Percentiles rank a stretch among this genome's conserved stretches.
phyloP scores from a whole-genome alignment of 2,329 filamentous ascomycete species.

The Aureobasidium sp. region DNA sequence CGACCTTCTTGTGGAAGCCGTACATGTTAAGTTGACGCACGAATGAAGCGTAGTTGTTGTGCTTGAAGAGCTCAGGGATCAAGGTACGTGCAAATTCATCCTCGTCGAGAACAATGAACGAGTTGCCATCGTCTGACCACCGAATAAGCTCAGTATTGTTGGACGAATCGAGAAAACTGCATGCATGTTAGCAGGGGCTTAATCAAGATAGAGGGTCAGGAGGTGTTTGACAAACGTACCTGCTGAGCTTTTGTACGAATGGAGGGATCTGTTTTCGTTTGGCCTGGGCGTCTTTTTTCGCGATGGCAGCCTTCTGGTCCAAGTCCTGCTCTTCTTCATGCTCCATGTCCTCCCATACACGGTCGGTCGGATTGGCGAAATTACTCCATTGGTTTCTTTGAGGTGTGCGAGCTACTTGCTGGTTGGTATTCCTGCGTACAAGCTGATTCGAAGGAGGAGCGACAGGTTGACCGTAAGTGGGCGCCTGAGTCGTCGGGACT shows the following conservation, averaged over 20 bases:
- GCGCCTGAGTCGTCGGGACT: slow-evolving; percentile 22
- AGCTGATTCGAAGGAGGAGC: slow-evolving; percentile 34
- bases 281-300: slow-evolving; percentile 77
- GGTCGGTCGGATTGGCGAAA: slow-evolving; percentile 23
- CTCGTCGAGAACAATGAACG: slow-evolving; percentile 93
- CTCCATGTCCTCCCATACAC: slow-evolving; percentile 39
- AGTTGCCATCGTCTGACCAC: slow-evolving; percentile 94
- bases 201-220: slow-evolving; percentile 14
- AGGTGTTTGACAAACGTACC: slow-evolving; percentile 48
- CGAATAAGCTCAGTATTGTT: slow-evolving; percentile 92
- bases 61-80: slow-evolving; percentile 69
- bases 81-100: slow-evolving; percentile 73
- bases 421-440: slow-evolving; percentile 38
- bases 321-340: slow-evolving; percentile 69
- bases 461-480: slow-evolving; percentile 18
- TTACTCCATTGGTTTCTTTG: slow-evolving; percentile 35
- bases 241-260: slow-evolving; percentile 96
- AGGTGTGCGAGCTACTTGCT: slow-evolving; percentile 35
- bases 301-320: slow-evolving; percentile 69
- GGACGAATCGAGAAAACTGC: slow-evolving; percentile 82
- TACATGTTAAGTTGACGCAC: slow-evolving; percentile 60
- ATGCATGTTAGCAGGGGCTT: not conserved
- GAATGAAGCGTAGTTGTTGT: slow-evolving; percentile 72
- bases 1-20: slow-evolving; percentile 47
- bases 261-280: slow-evolving; percentile 95